Base-by-base conservation (phyloP, 306 rosid genomes). In the Adenanthera pavonina region DNA sequence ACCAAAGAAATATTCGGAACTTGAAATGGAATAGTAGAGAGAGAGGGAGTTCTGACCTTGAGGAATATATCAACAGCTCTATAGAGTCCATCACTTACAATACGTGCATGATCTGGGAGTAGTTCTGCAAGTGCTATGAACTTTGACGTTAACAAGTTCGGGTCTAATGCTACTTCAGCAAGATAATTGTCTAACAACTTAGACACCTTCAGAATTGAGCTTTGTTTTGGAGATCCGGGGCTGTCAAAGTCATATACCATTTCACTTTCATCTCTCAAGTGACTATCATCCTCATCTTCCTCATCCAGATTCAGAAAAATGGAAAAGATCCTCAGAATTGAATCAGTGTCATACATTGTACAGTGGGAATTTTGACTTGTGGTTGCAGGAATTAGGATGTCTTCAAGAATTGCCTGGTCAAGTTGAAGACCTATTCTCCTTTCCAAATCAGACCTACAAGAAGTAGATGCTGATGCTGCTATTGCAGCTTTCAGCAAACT, bases 341-440 rank as follows among this genome's bases (percentile, higher is more conserved):
- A 69, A 46, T 69, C 74, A n/a, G 56, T 44, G 40, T 69, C 74
- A 69, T 69, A 69, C 17, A 69, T 69, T 44, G 74, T 25, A 48
- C 56, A 11, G 11, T 69, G 74, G 40, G 74, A 46, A 44, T 46
- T 69, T 8, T 20, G n/a, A 43, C 14, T 19, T 69, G 40, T 44
- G 6, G 74, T 69, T 20, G 56, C 40, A 44, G 74, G 74, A 46
- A 69, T 69, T 20, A 69, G 56, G 12, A 69, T 44, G 74, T 69
- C 74, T 69, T 69, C 74, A 46, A 69, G 74, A 69, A 69, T 69
- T 11, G 74, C 74, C 56, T 69, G 74, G 40, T 69, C 74, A 46
- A 69, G 74, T 69, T 69, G 74, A 5, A 69, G 56, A 20, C 74
- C 74, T 49, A 69, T 69, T 38, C 74, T 69, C 40, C 74, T 69